phyloP scores from a whole-genome alignment of 495 filamentous ascomycete species.

The Astrothelium macrocarpum region DNA sequence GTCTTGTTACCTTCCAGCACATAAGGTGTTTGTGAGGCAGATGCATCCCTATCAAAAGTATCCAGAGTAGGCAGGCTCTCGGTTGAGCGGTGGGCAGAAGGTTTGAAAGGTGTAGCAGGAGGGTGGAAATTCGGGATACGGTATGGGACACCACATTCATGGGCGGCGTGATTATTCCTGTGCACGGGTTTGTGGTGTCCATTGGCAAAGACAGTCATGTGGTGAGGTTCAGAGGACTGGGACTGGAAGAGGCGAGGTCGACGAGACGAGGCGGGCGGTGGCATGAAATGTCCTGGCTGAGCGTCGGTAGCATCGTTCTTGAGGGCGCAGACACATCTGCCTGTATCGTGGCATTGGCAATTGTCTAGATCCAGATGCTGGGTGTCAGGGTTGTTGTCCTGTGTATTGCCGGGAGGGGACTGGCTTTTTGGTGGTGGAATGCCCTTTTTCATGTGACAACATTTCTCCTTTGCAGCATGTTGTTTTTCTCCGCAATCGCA shows the following conservation, averaged over 20 bases:
- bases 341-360: slow-evolving; percentile 77
- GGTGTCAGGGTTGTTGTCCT: slow-evolving; percentile 28
- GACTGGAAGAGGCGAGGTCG: slow-evolving; percentile 70
- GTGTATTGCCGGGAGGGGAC: neutral
- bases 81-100: slow-evolving; percentile 29
- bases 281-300: slow-evolving; percentile 12
- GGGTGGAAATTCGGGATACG: slow-evolving; percentile 54
- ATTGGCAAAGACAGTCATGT: slow-evolving; percentile 75
- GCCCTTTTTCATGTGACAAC: slow-evolving; percentile 44
- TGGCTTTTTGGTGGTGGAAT: slow-evolving; percentile 13
- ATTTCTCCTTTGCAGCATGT: slow-evolving; percentile 52
- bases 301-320: slow-evolving; percentile 42
- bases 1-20: slow-evolving; percentile 18
- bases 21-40: slow-evolving; percentile 9
- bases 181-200: slow-evolving; percentile 90
- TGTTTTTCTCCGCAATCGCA: slow-evolving; percentile 95
- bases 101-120: slow-evolving; percentile 35
- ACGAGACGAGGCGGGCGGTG: slow-evolving; percentile 23
- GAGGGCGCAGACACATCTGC: slow-evolving; percentile 80
- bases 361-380: slow-evolving; percentile 46
- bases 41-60: slow-evolving; percentile 10
- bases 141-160: slow-evolving; percentile 75
- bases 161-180: slow-evolving; percentile 77
- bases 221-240: slow-evolving; percentile 61
- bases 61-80: slow-evolving; percentile 23